Percentiles rank a stretch among this genome's conserved stretches.
phyloP scores from a whole-genome alignment of 768 basidiomycete genomes.

The Tulasnella sp. region DNA sequence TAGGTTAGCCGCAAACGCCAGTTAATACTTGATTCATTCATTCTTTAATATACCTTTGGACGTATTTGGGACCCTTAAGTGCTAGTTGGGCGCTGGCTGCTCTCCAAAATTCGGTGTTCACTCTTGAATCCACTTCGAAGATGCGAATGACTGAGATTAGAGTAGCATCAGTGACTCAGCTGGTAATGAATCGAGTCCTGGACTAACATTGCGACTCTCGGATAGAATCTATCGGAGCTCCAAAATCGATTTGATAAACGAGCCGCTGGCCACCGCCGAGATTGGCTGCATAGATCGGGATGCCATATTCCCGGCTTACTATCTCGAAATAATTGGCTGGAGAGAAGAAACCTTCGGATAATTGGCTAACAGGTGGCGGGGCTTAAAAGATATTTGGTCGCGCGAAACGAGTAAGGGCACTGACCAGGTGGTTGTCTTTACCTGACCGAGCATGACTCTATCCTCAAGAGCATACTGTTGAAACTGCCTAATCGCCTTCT shows the following conservation, averaged over 20 bases:
- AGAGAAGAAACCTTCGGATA: constrained; percentile 66
- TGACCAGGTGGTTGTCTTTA: too few species aligned
- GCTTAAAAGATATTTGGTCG: too few species aligned
- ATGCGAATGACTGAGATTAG: background rate
- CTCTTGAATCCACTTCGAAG: background rate
- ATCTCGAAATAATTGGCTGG: constrained; percentile 62
- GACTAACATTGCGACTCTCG: background rate
- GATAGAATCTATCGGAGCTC: background rate
- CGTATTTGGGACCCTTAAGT: background rate
- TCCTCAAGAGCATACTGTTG: too few species aligned
- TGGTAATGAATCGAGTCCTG: too few species aligned
- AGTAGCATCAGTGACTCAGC: too few species aligned
- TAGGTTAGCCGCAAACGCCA: too few species aligned
- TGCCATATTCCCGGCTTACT: constrained; percentile 38
- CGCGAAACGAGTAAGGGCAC: too few species aligned
- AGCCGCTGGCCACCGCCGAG: constrained; percentile 52
- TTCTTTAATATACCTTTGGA: background rate
- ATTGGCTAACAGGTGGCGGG: constrained; percentile 45
- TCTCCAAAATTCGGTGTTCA: background rate
- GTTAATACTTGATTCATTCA: too few species aligned
- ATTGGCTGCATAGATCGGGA: constrained; percentile 67
- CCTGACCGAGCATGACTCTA: too few species aligned
- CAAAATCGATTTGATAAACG: constrained; percentile 33
- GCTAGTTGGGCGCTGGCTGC: background rate
- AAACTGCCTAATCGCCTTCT: too few species aligned